These are phyloP conservation scores for Ceratobasidium sp. DNA, from an alignment of 1,284 basidiomycete genomes.

Conservation along the genomic window DNA sequence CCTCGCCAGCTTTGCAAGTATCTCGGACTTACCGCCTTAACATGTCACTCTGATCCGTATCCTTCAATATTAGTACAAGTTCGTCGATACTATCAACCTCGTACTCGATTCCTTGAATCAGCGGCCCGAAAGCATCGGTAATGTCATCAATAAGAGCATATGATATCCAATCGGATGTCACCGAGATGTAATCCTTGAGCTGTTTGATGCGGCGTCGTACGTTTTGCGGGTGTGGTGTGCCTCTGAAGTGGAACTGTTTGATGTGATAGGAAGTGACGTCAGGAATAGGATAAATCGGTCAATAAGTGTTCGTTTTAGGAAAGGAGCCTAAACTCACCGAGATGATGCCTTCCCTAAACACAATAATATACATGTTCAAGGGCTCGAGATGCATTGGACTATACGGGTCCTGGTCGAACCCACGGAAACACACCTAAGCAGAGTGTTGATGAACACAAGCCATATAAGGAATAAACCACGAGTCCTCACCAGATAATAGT, in stretches of 20 bases:
- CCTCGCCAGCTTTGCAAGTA: too few species aligned
- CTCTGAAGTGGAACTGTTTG: slow-evolving; percentile 93
- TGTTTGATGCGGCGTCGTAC: slow-evolving; percentile 98
- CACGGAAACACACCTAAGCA: slow-evolving; percentile 84
- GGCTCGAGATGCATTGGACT: slow-evolving; percentile 98
- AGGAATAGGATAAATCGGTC: neutral
- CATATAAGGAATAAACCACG: neutral
- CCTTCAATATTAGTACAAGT: slow-evolving; percentile 94
- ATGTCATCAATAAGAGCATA: slow-evolving; percentile 99
- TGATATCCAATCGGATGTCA: slow-evolving; percentile 99
- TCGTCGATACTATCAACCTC: slow-evolving; percentile 99
- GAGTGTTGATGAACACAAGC: neutral
- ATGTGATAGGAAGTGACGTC: too few species aligned
- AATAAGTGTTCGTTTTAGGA: neutral
- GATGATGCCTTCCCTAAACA: slow-evolving; percentile 97
- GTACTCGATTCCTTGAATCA: slow-evolving; percentile 99
- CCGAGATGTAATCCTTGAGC: slow-evolving; percentile 96
- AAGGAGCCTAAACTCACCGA: slow-evolving; percentile 67
- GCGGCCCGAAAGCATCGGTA: slow-evolving; percentile 97
- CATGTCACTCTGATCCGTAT: slow-evolving; percentile 83
- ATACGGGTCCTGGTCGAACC: slow-evolving; percentile 99
- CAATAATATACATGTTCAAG: slow-evolving; percentile 99
- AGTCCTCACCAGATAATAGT: slow-evolving; percentile 91
- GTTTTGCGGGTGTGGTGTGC: slow-evolving; percentile 97
- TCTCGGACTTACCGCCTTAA: slow-evolving; percentile 59